phyloP scores from a whole-genome alignment of 345 rosid genomes.

The Populus davidiana region DNA sequence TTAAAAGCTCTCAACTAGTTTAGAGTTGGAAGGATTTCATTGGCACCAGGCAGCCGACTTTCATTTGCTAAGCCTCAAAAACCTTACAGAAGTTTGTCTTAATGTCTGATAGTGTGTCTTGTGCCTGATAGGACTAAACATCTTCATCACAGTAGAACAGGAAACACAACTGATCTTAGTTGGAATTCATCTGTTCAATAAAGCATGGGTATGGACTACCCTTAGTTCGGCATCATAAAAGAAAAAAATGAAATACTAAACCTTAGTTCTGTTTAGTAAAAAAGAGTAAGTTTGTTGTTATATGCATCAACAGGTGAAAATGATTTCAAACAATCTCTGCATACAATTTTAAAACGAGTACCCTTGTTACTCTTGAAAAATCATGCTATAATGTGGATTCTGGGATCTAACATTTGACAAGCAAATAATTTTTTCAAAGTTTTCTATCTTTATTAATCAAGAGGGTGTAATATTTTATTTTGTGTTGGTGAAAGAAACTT shows the following conservation, averaged over 20 bases:
- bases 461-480: not conserved
- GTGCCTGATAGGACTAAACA: not conserved
- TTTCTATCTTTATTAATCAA: slow-evolving; percentile 8
- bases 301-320: not conserved
- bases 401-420: not conserved
- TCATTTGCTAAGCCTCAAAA: not conserved
- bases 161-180: not conserved
- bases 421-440: not conserved
- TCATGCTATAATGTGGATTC: not conserved
- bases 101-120: not conserved
- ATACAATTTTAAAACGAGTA: not conserved
- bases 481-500: not conserved
- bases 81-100: not conserved
- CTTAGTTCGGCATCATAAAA: not conserved
- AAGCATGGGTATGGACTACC: not conserved
- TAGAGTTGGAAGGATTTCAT: not conserved
- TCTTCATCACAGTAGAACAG: not conserved
- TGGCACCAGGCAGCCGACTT: slow-evolving; percentile 3
- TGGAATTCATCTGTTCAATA: not conserved
- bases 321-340: not conserved
- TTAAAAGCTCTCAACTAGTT: not conserved
- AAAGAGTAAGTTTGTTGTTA: too few species aligned
- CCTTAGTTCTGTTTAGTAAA: not conserved
- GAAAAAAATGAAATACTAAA: not conserved
- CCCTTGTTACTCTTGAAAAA: not conserved